Percentiles rank a stretch among this genome's conserved stretches.
Conservation (phyloP, 2,329 filamentous ascomycete genomes). For the Colletotrichum lini region DNA sequence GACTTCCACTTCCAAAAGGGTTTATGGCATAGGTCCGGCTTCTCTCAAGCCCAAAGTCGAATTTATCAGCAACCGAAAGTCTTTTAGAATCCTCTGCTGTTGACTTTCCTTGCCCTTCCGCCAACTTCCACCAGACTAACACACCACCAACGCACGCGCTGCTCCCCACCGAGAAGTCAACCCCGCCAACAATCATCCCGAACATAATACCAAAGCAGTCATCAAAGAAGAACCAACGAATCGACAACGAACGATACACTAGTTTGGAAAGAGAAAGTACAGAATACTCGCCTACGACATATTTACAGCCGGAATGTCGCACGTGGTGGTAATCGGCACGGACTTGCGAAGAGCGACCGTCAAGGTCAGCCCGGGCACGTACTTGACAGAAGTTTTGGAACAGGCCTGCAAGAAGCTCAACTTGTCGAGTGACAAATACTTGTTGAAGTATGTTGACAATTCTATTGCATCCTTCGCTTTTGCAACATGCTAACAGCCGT, state of each 20-base stretch:
- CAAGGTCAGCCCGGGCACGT: conserved; percentile 86
- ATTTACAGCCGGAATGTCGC: conserved; percentile 71
- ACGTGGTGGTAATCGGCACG: conserved; percentile 89
- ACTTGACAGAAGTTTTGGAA: conserved; percentile 86
- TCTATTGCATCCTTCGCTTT: conserved; percentile 6
- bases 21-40: background rate
- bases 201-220: conserved; percentile 4
- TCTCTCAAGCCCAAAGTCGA: background rate
- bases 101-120: conserved; percentile 20
- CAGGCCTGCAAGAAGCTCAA: conserved; percentile 90
- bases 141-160: conserved; percentile 16
- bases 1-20: background rate
- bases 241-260: background rate
- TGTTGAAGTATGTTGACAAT: conserved; percentile 77
- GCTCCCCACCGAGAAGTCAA: conserved; percentile 34
- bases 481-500: background rate
- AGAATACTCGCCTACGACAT: background rate
- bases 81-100: background rate
- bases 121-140: conserved; percentile 30
- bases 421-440: conserved; percentile 79
- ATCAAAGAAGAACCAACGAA: background rate
- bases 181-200: conserved; percentile 29
- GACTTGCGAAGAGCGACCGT: conserved; percentile 83
- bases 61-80: background rate
- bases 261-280: background rate